Evolutionary conservation across 345 rosid species (phyloP), one percentile per base, ranked within the genome.

Genomic region (Citrus mangshanensis): DNA sequence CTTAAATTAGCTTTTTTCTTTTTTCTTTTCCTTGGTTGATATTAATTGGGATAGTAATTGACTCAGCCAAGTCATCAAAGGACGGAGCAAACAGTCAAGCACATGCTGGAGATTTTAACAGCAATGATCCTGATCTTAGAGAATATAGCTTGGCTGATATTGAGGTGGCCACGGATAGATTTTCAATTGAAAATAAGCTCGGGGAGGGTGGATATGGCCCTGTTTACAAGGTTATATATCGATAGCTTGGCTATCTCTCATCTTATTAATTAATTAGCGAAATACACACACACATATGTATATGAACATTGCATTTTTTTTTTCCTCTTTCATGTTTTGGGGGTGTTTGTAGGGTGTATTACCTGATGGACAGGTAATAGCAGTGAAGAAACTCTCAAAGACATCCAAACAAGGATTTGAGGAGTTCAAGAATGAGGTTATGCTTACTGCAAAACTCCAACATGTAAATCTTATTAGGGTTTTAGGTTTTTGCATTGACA

Each of bases 401-500:
- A 14, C 76, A 42, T 80, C 82, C 14, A 46, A 68, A 22, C 79
- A 68, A 25, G 83, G 77, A 32, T 14, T 28, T 9, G 70, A 76
- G 70, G 85, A 82, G 72, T 74, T 79, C 32, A 78, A 81, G 70
- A 84, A 84, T 27, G 86, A 87, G 4, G 82, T 83, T 72, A 64
- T 54, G 19, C 72, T 64, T 1, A 79, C 81, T 32, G 81, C 77
- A 13, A 79, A 56, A 14, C 73, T 79, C 1, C 77, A 79, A 51
- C 81, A 79, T 9, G 56, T 73, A 12, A 79, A 66, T 67, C 77
- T 79, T 28, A 65, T 65, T 4, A 38, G 42, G 18, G 66, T 79
- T 66, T 34, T 65, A 25, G 81, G 81, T 3, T 79, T 72, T 66
- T 79, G 81, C 73, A 73, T 25, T 25, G 59, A 81, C 46, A 24